These are phyloP conservation scores for Lathyrus aphaca DNA, from an alignment of 306 rosid genomes.

Conservation along the genomic window DNA sequence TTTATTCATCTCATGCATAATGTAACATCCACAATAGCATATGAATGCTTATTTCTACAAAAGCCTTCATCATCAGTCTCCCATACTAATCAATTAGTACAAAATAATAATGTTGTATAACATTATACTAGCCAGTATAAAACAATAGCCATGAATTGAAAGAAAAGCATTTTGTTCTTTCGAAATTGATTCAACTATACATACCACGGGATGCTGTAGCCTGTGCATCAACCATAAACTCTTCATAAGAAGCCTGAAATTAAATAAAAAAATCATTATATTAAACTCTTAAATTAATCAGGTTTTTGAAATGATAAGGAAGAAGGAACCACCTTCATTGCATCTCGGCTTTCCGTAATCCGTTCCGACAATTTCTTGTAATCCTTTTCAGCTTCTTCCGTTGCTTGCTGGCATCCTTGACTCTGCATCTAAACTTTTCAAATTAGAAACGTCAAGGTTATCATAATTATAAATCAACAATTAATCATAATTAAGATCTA, in stretches of 20 bases:
- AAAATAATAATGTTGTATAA: neutral
- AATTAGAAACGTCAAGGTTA: slow-evolving; percentile 27
- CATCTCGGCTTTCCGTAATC: slow-evolving; percentile 68
- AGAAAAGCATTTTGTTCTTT: neutral
- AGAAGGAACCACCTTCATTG: slow-evolving; percentile 63
- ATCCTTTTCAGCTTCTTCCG: slow-evolving; percentile 78
- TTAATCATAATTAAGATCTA: slow-evolving; percentile 4
- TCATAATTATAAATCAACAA: slow-evolving; percentile 5
- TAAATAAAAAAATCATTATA: slow-evolving; percentile 31
- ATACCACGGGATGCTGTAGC: slow-evolving; percentile 76
- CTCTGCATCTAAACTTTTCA: slow-evolving; percentile 63
- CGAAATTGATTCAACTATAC: slow-evolving; percentile 15
- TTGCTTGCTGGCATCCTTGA: slow-evolving; percentile 71
- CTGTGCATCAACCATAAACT: slow-evolving; percentile 74
- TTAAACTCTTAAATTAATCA: slow-evolving; percentile 11
- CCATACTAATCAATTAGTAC: neutral
- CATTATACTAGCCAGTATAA: neutral
- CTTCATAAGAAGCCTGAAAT: slow-evolving; percentile 75
- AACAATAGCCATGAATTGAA: neutral
- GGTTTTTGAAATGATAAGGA: slow-evolving; percentile 18
- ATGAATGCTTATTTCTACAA: neutral
- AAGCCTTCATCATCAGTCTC: neutral
- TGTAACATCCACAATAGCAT: neutral
- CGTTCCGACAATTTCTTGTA: slow-evolving; percentile 65
- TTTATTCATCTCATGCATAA: neutral